Conservation (phyloP, 805 yeast genomes). For the Osmozyma mogii region DNA sequence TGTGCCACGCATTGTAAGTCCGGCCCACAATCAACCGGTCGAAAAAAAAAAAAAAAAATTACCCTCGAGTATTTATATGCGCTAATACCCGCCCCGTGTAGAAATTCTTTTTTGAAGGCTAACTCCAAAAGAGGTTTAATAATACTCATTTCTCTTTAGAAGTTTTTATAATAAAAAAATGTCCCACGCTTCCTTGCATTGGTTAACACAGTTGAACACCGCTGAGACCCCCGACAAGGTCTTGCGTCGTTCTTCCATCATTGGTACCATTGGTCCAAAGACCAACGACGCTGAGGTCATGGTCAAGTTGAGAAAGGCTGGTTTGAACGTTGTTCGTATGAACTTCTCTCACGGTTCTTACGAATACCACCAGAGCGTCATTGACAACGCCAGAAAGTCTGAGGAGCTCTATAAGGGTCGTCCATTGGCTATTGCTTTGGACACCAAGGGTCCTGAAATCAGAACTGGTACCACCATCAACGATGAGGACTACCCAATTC, state of each 20-base stretch:
- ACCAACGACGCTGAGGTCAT: slow-evolving; percentile 84
- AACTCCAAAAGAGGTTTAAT: background rate
- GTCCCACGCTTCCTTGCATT: slow-evolving; percentile 50
- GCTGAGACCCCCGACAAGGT: slow-evolving; percentile 67
- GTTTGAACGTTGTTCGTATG: slow-evolving; percentile 96
- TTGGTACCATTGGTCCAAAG: slow-evolving; percentile 98
- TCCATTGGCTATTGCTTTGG: slow-evolving; percentile 96
- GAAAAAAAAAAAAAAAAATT: slow-evolving; percentile 2
- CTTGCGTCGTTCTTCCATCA: slow-evolving; percentile 90
- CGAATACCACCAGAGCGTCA: slow-evolving; percentile 94
- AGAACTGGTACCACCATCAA: slow-evolving; percentile 93
- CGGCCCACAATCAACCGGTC: slow-evolving; percentile 24
- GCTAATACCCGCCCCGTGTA: too few relatives aligned
- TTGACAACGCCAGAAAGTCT: slow-evolving; percentile 94
- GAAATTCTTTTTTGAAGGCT: background rate
- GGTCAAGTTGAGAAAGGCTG: slow-evolving; percentile 89
- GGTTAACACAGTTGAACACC: slow-evolving; percentile 77
- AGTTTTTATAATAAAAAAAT: slow-evolving; percentile 10
- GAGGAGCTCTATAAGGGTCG: slow-evolving; percentile 88
- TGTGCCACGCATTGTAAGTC: slow-evolving; percentile 10
- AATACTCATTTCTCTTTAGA: background rate
- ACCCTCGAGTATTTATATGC: too few relatives aligned
- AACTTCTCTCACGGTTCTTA: slow-evolving; percentile 98
- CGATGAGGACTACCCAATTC: slow-evolving; percentile 74
- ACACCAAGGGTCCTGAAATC: slow-evolving; percentile 99